phyloP scores from a whole-genome alignment of 192 early-diverging fungal genomes.

The Backusella australiensis region DNA sequence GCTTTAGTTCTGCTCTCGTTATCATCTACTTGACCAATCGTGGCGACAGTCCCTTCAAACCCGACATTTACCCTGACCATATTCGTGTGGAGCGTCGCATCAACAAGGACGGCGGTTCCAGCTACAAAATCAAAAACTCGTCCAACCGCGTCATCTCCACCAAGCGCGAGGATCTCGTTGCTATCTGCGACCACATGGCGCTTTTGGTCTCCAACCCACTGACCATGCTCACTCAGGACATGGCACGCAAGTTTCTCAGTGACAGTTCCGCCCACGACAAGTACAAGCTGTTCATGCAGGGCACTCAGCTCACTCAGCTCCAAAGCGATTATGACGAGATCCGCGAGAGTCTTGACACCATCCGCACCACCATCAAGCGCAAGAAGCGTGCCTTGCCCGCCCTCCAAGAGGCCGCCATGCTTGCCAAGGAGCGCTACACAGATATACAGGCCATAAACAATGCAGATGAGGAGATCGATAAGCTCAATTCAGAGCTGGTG shows the following conservation, averaged over 20 bases:
- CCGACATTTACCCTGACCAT: conserved; percentile 72
- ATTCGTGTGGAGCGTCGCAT: conserved; percentile 87
- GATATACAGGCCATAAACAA: conserved; percentile 64
- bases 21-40: conserved; percentile 74
- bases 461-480: conserved; percentile 50
- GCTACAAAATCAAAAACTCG: conserved; percentile 79
- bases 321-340: conserved; percentile 67
- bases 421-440: conserved; percentile 64
- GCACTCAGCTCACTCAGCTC: conserved; percentile 82
- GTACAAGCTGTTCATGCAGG: conserved; percentile 89
- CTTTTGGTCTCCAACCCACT: conserved; percentile 95
- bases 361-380: conserved; percentile 49
- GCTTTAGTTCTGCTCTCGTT: conserved; percentile 56
- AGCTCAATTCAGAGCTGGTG: conserved; percentile 65
- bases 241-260: conserved; percentile 85
- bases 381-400: conserved; percentile 64
- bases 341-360: conserved; percentile 53
- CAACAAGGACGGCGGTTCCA: conserved; percentile 52
- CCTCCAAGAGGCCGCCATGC: conserved; percentile 62
- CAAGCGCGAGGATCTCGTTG: conserved; percentile 80
- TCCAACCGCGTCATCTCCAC: conserved; percentile 65
- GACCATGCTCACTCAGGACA: conserved; percentile 91
- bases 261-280: conserved; percentile 81
- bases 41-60: conserved; percentile 84
- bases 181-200: conserved; percentile 84